A percentile compares a stretch with the other conserved stretches of the same genome.
phyloP scores from a whole-genome alignment of 495 filamentous ascomycete species.

The Penicillium antarcticum region DNA sequence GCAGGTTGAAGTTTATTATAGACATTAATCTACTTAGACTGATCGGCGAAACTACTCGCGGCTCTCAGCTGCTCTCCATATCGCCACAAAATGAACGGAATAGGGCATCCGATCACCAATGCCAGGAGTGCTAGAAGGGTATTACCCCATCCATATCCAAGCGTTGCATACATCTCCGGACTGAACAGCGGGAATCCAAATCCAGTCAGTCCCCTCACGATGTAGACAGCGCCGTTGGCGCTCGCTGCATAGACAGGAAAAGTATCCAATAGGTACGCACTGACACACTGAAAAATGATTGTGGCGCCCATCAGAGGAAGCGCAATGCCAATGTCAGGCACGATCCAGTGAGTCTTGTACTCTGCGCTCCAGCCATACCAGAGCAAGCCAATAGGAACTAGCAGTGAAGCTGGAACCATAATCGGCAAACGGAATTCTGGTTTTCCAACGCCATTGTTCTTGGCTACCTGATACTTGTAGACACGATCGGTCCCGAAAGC shows the following conservation, averaged over 20 bases:
- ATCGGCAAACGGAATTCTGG: conserved; percentile 62
- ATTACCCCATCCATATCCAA: conserved; percentile 54
- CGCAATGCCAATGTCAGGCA: conserved; percentile 58
- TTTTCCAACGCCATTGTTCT: conserved; percentile 7
- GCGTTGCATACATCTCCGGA: conserved; percentile 46
- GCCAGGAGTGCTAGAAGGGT: conserved; percentile 45
- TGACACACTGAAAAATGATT: conserved; percentile 56
- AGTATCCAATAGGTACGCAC: conserved; percentile 62
- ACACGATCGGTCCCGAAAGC: conserved; percentile 22
- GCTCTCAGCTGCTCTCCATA: conserved; percentile 8
- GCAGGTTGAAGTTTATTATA: not conserved
- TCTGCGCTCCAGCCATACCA: conserved; percentile 62
- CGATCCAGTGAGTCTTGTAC: conserved; percentile 55
- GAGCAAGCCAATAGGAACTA: conserved; percentile 57
- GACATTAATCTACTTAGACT: not conserved
- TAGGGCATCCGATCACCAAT: conserved; percentile 44
- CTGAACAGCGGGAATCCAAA: conserved; percentile 70
- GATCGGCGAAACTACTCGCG: conserved; percentile 4
- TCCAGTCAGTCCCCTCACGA: conserved; percentile 58
- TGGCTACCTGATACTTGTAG: conserved; percentile 4
- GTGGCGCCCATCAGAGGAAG: conserved; percentile 55
- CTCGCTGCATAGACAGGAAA: conserved; percentile 63
- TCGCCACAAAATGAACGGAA: conserved; percentile 48
- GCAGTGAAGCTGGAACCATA: conserved; percentile 50
- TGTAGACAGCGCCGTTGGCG: conserved; percentile 57